phyloP scores from a whole-genome alignment of 768 basidiomycete species.

The Rickenella mellea region DNA sequence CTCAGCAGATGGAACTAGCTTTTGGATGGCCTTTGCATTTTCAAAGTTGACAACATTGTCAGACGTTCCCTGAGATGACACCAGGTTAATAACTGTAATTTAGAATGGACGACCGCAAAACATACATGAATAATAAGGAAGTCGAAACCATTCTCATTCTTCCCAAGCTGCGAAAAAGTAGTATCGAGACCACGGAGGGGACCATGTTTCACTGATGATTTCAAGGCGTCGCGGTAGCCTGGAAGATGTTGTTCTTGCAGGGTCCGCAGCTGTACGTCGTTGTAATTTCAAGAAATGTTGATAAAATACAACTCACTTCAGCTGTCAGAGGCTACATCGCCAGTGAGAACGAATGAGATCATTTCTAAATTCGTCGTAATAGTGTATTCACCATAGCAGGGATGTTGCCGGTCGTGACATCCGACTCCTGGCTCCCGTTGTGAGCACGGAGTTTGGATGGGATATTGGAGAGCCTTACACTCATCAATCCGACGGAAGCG shows the following conservation, averaged over 20 bases:
- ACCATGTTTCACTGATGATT: slow-evolving; percentile 13
- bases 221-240: slow-evolving; percentile 9
- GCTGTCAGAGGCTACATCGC: background rate
- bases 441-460: too few relatives aligned
- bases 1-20: slow-evolving; percentile 10
- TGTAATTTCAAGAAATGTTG: too few relatives aligned
- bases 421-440: background rate
- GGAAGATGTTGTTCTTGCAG: slow-evolving; percentile 2
- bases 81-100: background rate
- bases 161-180: slow-evolving; percentile 14
- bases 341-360: background rate
- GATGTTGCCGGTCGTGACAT: background rate
- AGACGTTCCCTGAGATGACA: slow-evolving; percentile 9
- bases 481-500: slow-evolving; percentile 11
- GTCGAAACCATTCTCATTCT: slow-evolving; percentile 2
- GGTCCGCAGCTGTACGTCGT: background rate
- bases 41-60: slow-evolving; percentile 9
- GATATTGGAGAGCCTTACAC: slow-evolving; percentile 2
- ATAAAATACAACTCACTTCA: too few relatives aligned
- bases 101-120: background rate
- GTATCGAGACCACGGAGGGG: slow-evolving; percentile 15
- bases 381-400: background rate
- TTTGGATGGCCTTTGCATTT: slow-evolving; percentile 3
- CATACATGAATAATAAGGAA: slow-evolving; percentile 10
- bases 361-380: background rate